Evolutionary conservation across 805 yeast genomes (phyloP).

Genomic region (Suhomyces canberraensis): DNA sequence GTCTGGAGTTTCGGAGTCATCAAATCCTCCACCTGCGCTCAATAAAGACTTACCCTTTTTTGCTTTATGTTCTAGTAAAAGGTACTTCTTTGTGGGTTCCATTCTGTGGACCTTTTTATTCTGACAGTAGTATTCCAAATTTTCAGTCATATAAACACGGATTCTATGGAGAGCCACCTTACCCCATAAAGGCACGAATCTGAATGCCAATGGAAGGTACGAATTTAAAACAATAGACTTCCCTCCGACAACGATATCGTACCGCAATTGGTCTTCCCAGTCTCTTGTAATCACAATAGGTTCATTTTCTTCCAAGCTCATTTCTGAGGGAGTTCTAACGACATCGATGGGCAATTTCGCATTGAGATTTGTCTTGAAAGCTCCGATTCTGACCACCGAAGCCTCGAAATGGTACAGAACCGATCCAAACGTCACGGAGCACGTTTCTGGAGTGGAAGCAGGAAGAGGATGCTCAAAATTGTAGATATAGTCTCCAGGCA

Average conservation of each 20-base stretch:
- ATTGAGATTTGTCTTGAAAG: slow-evolving; percentile 73
- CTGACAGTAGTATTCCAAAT: slow-evolving; percentile 83
- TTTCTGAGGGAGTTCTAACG: slow-evolving; percentile 73
- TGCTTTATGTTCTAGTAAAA: slow-evolving; percentile 79
- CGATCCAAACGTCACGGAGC: slow-evolving; percentile 74
- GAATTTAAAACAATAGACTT: slow-evolving; percentile 84
- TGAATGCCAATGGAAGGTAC: slow-evolving; percentile 77
- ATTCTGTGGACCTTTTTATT: slow-evolving; percentile 85
- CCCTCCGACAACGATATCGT: slow-evolving; percentile 88
- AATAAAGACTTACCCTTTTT: slow-evolving; percentile 46
- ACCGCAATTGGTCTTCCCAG: slow-evolving; percentile 90
- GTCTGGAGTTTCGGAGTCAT: slow-evolving; percentile 24
- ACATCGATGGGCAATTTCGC: slow-evolving; percentile 64
- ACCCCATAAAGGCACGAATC: slow-evolving; percentile 75
- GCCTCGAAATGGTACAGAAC: slow-evolving; percentile 73
- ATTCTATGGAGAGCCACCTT: slow-evolving; percentile 85
- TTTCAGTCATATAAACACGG: slow-evolving; percentile 82
- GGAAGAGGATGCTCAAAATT: slow-evolving; percentile 88
- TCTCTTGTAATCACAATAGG: slow-evolving; percentile 87
- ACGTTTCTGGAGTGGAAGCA: slow-evolving; percentile 77
- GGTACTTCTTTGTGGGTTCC: slow-evolving; percentile 82
- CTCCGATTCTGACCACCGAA: slow-evolving; percentile 69
- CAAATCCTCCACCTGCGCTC: slow-evolving; percentile 23
- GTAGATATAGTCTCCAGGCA: slow-evolving; percentile 89
- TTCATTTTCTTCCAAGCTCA: slow-evolving; percentile 82